Evolutionary conservation across 495 filamentous ascomycete genomes (phyloP), one percentile per base, ranked within the genome.

Genomic region (Aspergillus panamensis): DNA sequence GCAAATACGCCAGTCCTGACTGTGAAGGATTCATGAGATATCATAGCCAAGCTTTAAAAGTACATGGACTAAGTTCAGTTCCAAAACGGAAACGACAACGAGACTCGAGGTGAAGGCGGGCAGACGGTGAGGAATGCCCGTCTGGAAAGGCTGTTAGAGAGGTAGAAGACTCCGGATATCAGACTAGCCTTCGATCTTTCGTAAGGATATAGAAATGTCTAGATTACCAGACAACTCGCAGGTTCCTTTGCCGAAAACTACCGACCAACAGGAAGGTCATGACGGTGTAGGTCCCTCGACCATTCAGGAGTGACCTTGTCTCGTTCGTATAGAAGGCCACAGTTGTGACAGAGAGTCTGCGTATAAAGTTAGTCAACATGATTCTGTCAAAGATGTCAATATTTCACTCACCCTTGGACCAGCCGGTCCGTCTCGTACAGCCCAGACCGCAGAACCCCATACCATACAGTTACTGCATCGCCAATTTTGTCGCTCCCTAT

Each of bases 271-370:
- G 80, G 77, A 13, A 80, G 58, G 57, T 81, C 79, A 56, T 78
- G 75, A 32, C 74, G 76, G 57, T 95, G 90, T 39, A 97, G 80
- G 58, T 88, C 86, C 68, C 87, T 88, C 6, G 87, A 85, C 86
- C 89, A 96, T 51, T 87, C 85, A 3, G 95, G 92, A 0, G 94
- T 79, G 53, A 87, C 83, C 69, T 90, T 87, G 67, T 92, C 89
- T 52, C 92, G 87, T 66, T 96, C 93, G 65, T 85, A 96, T 5
- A 90, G 75, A 51, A 91, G 87, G 54, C 91, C 93, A 73, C 94
- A 99, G 67, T 96, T 97, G 71, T 89, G 87, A 74, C 94, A 99
- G 19, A 99, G 83, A 20, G 91, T 88, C 92, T 96, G 58, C 8
- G 55, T 3, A 20, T 8, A 57, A 51, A 72, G 48, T 51, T n/a